Evolutionary conservation across 2,329 filamentous ascomycete genomes (phyloP).

Genomic region (Cyphellophora europaea): DNA sequence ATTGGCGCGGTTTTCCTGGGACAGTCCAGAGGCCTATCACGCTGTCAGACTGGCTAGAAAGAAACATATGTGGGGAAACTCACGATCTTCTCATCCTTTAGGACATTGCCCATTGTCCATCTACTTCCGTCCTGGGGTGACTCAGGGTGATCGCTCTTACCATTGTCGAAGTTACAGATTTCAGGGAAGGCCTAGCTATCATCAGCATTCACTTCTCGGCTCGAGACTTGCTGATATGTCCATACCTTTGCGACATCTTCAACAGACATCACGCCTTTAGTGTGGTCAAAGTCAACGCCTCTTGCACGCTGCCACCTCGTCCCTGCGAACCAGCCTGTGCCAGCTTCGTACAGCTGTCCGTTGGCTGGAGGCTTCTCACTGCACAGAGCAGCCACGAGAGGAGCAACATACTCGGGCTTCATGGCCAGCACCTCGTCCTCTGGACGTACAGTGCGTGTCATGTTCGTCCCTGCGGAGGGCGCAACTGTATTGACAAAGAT

Average conservation of each 20-base stretch:
- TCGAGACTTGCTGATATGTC: too few species aligned
- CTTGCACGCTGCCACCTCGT: conserved; percentile 48
- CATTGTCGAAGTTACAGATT: conserved; percentile 79
- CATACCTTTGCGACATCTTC: conserved; percentile 21
- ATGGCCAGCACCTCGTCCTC: conserved; percentile 98
- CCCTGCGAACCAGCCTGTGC: conserved; percentile 80
- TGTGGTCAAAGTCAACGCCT: conserved; percentile 21
- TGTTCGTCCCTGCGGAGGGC: conserved; percentile 89
- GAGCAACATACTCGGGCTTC: conserved; percentile 90
- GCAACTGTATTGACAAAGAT: conserved; percentile 97
- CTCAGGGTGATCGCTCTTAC: conserved; percentile 75
- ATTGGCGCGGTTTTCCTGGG: conserved; percentile 3
- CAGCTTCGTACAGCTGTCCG: conserved; percentile 84
- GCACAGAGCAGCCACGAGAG: conserved; percentile 76
- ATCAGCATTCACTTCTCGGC: conserved; percentile 21
- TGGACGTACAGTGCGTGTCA: conserved; percentile 88
- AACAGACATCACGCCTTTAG: conserved; percentile 16
- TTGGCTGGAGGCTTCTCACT: conserved; percentile 83
- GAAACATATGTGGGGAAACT: conserved; percentile 1
- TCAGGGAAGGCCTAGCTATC: conserved; percentile 57
- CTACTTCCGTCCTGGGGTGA: conserved; percentile 66
- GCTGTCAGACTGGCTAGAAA: background rate
- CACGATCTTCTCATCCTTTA: conserved; percentile 47
- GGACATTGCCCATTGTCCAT: conserved; percentile 74
- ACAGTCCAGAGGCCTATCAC: background rate